phyloP scores from a whole-genome alignment of 2,329 filamentous ascomycete species.

The Xylariaceae sp. region DNA sequence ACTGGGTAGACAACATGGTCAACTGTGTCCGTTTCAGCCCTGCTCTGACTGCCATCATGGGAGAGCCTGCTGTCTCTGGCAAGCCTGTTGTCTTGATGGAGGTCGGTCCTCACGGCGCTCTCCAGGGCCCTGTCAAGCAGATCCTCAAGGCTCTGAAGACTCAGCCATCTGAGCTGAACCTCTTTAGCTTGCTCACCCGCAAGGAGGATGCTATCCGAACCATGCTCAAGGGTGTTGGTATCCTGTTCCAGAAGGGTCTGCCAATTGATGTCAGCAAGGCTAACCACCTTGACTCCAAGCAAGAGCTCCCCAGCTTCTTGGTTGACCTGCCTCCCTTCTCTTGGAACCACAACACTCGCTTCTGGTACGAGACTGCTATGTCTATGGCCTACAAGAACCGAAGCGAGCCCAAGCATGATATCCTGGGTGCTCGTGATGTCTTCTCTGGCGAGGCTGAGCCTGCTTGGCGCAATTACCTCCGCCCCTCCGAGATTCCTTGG shows the following conservation, averaged over 20 bases:
- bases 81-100: conserved; percentile 29
- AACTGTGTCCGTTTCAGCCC: conserved; percentile 35
- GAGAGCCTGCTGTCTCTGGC: conserved; percentile 13
- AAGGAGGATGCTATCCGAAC: conserved; percentile 31
- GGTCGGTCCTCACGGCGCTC: conserved; percentile 34
- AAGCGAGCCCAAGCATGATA: conserved; percentile 34
- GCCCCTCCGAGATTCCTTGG: conserved; percentile 38
- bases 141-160: conserved; percentile 28
- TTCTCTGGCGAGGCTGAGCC: conserved; percentile 30
- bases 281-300: conserved; percentile 28
- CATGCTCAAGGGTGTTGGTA: conserved; percentile 26
- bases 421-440: conserved; percentile 34
- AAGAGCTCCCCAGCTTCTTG: conserved; percentile 28
- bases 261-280: conserved; percentile 31
- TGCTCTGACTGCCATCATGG: conserved; percentile 25
- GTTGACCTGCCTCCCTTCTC: conserved; percentile 41
- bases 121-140: conserved; percentile 34
- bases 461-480: conserved; percentile 35
- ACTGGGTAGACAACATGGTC: conserved; percentile 33
- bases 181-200: conserved; percentile 24
- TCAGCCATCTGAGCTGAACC: conserved; percentile 22
- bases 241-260: conserved; percentile 28
- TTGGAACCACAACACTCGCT: conserved; percentile 41
- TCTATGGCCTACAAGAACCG: conserved; percentile 33
- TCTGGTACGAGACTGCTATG: conserved; percentile 37